A percentile compares a stretch with the other conserved stretches of the same genome.
These are phyloP conservation scores for Penicillium subrubescens DNA, from an alignment of 495 filamentous ascomycete species.

Conservation along the genomic window DNA sequence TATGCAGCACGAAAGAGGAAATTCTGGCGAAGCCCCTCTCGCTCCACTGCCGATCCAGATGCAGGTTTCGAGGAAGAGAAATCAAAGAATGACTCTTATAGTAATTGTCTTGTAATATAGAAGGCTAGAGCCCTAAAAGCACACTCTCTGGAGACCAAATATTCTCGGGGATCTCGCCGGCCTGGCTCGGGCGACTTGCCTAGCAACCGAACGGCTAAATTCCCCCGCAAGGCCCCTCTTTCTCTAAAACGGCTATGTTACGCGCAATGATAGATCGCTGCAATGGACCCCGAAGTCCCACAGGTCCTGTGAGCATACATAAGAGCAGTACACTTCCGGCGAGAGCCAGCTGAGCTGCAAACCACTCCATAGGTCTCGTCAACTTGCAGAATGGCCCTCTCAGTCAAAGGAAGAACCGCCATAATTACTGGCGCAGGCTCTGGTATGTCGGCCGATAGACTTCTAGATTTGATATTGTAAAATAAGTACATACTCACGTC, in stretches of 20 bases:
- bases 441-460: slow-evolving; percentile 42
- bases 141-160: background rate
- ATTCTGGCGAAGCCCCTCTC: slow-evolving; percentile 4
- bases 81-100: background rate
- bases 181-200: slow-evolving; percentile 17
- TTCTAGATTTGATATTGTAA: background rate
- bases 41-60: slow-evolving; percentile 12
- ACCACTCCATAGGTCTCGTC: background rate
- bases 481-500: slow-evolving; percentile 4
- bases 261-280: slow-evolving; percentile 20
- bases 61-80: background rate
- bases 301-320: slow-evolving; percentile 12
- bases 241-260: slow-evolving; percentile 18
- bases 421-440: slow-evolving; percentile 73
- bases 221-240: slow-evolving; percentile 11
- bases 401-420: slow-evolving; percentile 63
- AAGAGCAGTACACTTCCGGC: slow-evolving; percentile 8
- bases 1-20: slow-evolving; percentile 1
- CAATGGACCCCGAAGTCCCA: slow-evolving; percentile 25
- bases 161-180: slow-evolving; percentile 17
- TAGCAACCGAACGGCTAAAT: slow-evolving; percentile 16
- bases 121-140: background rate
- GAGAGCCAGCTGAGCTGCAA: background rate
- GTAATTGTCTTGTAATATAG: background rate
- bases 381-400: slow-evolving; percentile 39